Evolutionary conservation across 2,329 filamentous ascomycete genomes (phyloP).

Genomic region (Lanzia echinophila): DNA sequence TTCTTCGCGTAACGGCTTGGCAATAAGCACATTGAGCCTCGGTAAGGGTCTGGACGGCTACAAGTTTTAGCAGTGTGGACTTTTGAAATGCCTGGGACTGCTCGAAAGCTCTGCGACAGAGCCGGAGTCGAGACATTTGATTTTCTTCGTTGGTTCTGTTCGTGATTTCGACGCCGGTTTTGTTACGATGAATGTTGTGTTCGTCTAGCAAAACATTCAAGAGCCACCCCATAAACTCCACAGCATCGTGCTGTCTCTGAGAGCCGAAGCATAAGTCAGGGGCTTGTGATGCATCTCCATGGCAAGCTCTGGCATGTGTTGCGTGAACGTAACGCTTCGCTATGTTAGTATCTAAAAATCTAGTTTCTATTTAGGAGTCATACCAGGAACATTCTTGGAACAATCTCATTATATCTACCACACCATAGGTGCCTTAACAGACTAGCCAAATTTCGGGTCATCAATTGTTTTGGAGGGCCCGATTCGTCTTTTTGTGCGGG

Average conservation of each 20-base stretch:
- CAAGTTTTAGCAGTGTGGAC: background rate
- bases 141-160: background rate
- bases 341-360: constrained; percentile 2
- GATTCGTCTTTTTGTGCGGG: constrained; percentile 55
- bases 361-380: background rate
- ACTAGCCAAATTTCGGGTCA: constrained; percentile 53
- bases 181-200: constrained; percentile 1
- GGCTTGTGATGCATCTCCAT: background rate
- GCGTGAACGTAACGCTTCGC: constrained; percentile 23
- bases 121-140: background rate
- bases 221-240: constrained; percentile 5
- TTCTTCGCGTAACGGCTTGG: too few relatives aligned
- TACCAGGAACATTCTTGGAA: constrained; percentile 52
- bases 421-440: constrained; percentile 40
- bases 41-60: background rate
- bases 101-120: background rate
- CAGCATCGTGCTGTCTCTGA: constrained; percentile 4
- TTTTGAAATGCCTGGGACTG: background rate
- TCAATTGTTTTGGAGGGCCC: constrained; percentile 48
- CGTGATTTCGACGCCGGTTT: too few relatives aligned
- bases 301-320: constrained; percentile 8
- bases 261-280: background rate
- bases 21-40: background rate
- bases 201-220: background rate
- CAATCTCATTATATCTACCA: constrained; percentile 35